phyloP scores from a whole-genome alignment of 169 alveolate genomes.

The Cryptosporidium viatorum region DNA sequence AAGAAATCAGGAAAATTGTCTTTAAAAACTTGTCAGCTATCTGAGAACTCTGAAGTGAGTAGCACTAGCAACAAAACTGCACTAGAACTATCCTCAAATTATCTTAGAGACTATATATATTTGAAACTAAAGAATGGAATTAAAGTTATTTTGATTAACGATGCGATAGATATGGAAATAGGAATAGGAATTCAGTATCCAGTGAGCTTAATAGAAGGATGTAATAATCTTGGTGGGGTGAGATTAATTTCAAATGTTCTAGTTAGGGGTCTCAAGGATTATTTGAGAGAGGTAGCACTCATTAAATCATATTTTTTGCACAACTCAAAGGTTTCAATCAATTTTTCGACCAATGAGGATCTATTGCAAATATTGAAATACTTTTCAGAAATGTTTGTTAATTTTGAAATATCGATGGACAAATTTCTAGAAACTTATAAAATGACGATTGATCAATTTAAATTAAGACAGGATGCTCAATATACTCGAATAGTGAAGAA shows the following conservation, averaged over 20 bases:
- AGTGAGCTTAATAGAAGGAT: not conserved
- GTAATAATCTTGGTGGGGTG: conserved; percentile 41
- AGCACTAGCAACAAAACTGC: not conserved
- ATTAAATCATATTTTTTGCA: conserved; percentile 1
- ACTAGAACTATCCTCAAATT: conserved; percentile 5
- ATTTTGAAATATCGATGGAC: conserved; percentile 52
- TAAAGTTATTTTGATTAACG: conserved; percentile 7
- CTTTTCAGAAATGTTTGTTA: conserved; percentile 13
- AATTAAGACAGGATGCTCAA: conserved; percentile 1
- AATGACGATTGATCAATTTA: conserved; percentile 1
- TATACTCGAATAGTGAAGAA: not conserved
- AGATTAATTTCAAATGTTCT: conserved; percentile 38
- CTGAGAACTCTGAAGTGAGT: not conserved
- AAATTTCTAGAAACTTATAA: conserved; percentile 7
- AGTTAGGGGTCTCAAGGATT: conserved; percentile 19
- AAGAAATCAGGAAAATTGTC: not conserved
- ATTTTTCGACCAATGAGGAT: conserved; percentile 24
- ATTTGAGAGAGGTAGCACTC: conserved; percentile 17
- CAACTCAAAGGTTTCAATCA: not conserved
- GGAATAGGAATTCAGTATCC: conserved; percentile 59
- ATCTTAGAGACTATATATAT: conserved; percentile 22
- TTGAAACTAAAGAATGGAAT: conserved; percentile 24
- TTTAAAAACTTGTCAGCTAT: not conserved
- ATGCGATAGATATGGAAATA: conserved; percentile 24
- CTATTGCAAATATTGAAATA: not conserved